These are phyloP conservation scores for Cicer chorassanicum DNA, from an alignment of 306 rosid species.

Conservation along the genomic window DNA sequence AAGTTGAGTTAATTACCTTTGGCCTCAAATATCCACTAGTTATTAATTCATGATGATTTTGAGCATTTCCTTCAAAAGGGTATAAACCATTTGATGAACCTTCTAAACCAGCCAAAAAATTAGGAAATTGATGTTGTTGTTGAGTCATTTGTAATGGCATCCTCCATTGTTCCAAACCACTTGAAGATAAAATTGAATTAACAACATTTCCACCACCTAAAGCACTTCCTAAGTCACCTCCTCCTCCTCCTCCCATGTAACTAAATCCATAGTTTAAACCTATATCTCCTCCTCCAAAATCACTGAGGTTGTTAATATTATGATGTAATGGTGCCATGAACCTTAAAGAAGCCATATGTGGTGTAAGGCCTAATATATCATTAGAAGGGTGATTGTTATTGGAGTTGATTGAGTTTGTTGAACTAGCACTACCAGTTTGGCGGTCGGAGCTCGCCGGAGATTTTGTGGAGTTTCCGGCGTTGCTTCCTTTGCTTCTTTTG, in stretches of 20 bases:
- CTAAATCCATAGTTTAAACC: constrained; percentile 60
- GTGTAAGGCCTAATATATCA: constrained; percentile 50
- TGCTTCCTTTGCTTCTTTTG: constrained; percentile 65
- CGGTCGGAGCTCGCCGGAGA: constrained; percentile 61
- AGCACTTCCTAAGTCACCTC: constrained; percentile 57
- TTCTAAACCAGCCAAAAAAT: constrained; percentile 59
- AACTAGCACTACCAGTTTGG: constrained; percentile 58
- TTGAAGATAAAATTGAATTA: constrained; percentile 18
- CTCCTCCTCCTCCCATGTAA: constrained; percentile 14
- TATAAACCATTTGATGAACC: constrained; percentile 49
- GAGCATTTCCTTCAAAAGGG: constrained; percentile 50
- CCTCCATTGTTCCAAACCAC: constrained; percentile 61
- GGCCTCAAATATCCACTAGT: constrained; percentile 43
- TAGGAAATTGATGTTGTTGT: constrained; percentile 63
- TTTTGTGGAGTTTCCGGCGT: constrained; percentile 52
- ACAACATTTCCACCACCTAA: constrained; percentile 40
- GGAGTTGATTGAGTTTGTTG: constrained; percentile 41
- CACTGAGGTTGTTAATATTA: constrained; percentile 41
- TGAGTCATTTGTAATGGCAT: constrained; percentile 39
- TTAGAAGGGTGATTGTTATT: constrained; percentile 45
- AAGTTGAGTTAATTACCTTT: constrained; percentile 45
- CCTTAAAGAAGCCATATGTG: constrained; percentile 51
- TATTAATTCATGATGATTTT: constrained; percentile 5
- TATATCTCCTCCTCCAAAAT: constrained; percentile 50
- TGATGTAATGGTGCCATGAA: constrained; percentile 68